phyloP scores from a whole-genome alignment of 2,329 filamentous ascomycete species.

The Neurospora sp. region DNA sequence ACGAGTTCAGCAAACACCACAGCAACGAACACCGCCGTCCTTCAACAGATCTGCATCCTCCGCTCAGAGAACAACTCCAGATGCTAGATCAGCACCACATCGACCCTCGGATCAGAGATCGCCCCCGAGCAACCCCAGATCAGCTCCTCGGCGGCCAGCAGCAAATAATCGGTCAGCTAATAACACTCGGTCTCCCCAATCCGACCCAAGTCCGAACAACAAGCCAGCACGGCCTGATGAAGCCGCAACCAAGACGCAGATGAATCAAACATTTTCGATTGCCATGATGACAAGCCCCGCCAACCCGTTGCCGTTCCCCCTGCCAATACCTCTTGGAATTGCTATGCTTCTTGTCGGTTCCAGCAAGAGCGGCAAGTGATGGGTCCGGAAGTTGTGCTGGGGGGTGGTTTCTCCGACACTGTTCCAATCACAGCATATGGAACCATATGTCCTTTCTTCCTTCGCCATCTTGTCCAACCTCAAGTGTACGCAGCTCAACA shows the following conservation, averaged over 20 bases:
- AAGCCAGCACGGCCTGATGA: slow-evolving; percentile 1
- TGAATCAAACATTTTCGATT: slow-evolving; percentile 17
- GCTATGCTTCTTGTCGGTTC: slow-evolving; percentile 10
- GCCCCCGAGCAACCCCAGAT: background rate
- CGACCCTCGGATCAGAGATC: background rate
- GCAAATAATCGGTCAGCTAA: background rate
- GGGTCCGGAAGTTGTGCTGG: background rate
- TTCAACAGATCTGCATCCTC: background rate
- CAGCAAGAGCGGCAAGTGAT: background rate
- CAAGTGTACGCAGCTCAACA: slow-evolving; percentile 10
- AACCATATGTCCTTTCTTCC: slow-evolving; percentile 2
- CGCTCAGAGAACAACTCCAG: background rate
- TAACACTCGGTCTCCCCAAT: background rate
- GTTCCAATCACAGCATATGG: slow-evolving; percentile 8
- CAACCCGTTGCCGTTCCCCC: slow-evolving; percentile 16
- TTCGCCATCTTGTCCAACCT: background rate
- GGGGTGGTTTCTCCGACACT: background rate
- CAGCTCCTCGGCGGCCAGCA: background rate
- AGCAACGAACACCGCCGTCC: background rate
- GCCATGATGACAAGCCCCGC: slow-evolving; percentile 15
- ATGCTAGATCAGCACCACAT: background rate
- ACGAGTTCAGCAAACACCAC: background rate
- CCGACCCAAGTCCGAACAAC: background rate
- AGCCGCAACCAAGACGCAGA: slow-evolving; percentile 15
- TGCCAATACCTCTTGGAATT: slow-evolving; percentile 16